Conservation (phyloP, 75 land plant species). For the Pseudotsuga menziesii region DNA sequence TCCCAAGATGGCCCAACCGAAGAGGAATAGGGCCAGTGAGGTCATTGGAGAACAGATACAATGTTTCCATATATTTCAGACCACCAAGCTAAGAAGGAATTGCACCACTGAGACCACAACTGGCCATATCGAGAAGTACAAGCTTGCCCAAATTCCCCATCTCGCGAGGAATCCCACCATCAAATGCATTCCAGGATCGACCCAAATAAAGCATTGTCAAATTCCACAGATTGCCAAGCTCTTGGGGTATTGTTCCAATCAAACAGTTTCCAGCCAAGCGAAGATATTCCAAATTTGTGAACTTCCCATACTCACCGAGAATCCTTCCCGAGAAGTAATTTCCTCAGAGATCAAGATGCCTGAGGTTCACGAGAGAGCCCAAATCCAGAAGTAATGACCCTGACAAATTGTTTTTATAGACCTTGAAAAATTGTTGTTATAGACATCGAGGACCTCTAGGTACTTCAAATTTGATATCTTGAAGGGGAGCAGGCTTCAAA, state of each 20-base stretch:
- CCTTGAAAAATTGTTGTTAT: constrained; percentile 65
- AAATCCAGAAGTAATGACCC: constrained; percentile 27
- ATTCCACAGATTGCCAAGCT: constrained; percentile 55
- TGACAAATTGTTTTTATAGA: too few relatives aligned
- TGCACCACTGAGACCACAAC: constrained; percentile 49
- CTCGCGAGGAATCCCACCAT: constrained; percentile 61
- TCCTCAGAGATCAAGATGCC: constrained; percentile 65
- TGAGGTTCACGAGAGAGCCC: constrained; percentile 20
- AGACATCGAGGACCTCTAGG: constrained; percentile 50
- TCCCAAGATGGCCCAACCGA: constrained; percentile 55
- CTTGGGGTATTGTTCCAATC: constrained; percentile 57
- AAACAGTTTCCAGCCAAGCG: constrained; percentile 66
- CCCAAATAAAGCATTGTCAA: constrained; percentile 65
- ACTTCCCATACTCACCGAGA: constrained; percentile 48
- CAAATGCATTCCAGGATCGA: constrained; percentile 54
- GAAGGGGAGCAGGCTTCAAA: too few relatives aligned
- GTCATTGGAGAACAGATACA: constrained; percentile 46
- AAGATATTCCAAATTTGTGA: constrained; percentile 46
- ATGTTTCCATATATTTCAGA: constrained; percentile 38
- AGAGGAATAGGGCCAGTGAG: constrained; percentile 63
- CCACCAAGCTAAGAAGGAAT: constrained; percentile 59
- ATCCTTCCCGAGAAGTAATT: constrained; percentile 70
- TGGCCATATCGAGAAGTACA: constrained; percentile 52
- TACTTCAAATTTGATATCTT: constrained; percentile 26
- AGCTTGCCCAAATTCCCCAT: constrained; percentile 51